A percentile compares a stretch with the other conserved stretches of the same genome.
Evolutionary conservation across 2,329 filamentous ascomycete species (phyloP).

Genomic region (Spiromastix sp.): DNA sequence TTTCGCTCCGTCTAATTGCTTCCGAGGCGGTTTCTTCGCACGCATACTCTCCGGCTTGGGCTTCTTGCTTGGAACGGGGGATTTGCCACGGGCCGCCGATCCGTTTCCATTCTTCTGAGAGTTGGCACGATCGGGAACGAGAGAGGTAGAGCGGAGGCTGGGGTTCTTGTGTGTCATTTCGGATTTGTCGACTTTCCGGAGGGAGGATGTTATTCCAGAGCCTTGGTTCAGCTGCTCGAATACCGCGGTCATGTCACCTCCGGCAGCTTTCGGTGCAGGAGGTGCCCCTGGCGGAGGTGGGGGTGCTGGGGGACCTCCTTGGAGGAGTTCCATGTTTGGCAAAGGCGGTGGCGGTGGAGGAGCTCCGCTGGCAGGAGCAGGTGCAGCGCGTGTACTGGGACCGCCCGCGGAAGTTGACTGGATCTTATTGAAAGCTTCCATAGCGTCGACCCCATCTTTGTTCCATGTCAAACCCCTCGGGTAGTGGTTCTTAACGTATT

Average conservation of each 20-base stretch:
- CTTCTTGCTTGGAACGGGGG: conserved; percentile 77
- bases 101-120: conserved; percentile 43
- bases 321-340: conserved; percentile 40
- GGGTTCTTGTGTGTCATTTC: conserved; percentile 99
- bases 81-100: conserved; percentile 54
- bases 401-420: conserved; percentile 30
- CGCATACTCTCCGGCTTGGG: conserved; percentile 80
- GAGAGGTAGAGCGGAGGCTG: conserved; percentile 61
- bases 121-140: conserved; percentile 51
- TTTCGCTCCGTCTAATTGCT: conserved; percentile 78
- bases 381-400: conserved; percentile 23
- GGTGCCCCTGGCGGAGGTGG: conserved; percentile 52
- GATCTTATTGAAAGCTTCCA: conserved; percentile 55
- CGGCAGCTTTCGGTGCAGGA: conserved; percentile 35
- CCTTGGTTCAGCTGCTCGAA: conserved; percentile 89
- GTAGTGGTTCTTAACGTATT: conserved; percentile 79
- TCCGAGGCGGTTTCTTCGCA: conserved; percentile 68
- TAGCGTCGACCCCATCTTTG: conserved; percentile 59
- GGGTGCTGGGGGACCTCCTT: conserved; percentile 60
- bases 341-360: conserved; percentile 43
- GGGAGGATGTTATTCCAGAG: conserved; percentile 71
- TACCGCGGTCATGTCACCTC: conserved; percentile 67
- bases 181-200: conserved; percentile 88
- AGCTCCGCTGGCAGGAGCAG: conserved; percentile 27
- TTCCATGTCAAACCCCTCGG: conserved; percentile 80